Evolutionary conservation across 2,329 filamentous ascomycete genomes (phyloP).

Genomic region (Fusarium incarnatum): DNA sequence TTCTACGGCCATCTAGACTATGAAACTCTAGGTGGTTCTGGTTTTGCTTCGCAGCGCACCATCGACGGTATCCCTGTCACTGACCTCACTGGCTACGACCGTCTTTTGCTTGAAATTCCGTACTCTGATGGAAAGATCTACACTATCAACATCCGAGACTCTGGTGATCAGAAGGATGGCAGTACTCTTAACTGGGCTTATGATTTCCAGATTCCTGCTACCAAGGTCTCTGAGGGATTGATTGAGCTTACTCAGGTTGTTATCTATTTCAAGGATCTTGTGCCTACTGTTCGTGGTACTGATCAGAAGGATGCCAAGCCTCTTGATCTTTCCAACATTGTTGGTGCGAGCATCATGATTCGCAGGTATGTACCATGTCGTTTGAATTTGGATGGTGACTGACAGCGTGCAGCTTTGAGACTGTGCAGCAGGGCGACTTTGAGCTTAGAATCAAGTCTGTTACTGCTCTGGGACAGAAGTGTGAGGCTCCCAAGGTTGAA

Average conservation of each 20-base stretch:
- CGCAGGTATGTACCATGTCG: background rate
- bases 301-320: background rate
- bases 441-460: background rate
- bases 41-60: background rate
- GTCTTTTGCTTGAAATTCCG: background rate
- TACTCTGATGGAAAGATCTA: constrained; percentile 1
- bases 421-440: background rate
- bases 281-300: background rate
- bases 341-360: background rate
- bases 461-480: background rate
- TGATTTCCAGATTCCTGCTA: background rate
- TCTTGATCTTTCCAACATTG: background rate
- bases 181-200: background rate
- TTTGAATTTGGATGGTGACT: too few relatives aligned
- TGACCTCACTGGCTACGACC: background rate
- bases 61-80: background rate
- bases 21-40: background rate
- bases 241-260: background rate
- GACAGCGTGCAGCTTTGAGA: constrained; percentile 1
- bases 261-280: background rate
- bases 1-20: background rate
- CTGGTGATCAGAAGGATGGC: background rate
- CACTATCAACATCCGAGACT: background rate
- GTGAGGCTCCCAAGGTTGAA: background rate
- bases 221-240: background rate